Evolutionary conservation across 1,139 yeast genomes (phyloP).

Genomic region (Saccharomyces hybrid): DNA sequence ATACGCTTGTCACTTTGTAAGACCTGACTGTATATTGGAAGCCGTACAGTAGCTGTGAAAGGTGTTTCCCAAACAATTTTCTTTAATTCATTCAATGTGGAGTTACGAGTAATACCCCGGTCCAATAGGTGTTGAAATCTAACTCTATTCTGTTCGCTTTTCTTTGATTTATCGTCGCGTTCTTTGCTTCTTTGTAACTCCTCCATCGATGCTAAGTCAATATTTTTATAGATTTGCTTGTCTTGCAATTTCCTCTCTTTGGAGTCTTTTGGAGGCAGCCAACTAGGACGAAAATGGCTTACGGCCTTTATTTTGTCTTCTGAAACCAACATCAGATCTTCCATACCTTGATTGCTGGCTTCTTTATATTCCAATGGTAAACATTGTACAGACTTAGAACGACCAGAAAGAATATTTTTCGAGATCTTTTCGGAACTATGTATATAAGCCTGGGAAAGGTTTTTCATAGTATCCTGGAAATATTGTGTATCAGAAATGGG

Average conservation of each 20-base stretch:
- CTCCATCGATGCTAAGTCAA: conserved; percentile 32
- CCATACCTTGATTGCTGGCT: conserved; percentile 35
- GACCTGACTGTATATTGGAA: conserved; percentile 27
- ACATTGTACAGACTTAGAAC: conserved; percentile 30
- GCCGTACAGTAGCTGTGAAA: conserved; percentile 31
- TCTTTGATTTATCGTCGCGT: conserved; percentile 25
- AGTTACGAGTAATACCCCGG: conserved; percentile 28
- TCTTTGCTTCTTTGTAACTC: conserved; percentile 27
- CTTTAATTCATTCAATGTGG: conserved; percentile 33
- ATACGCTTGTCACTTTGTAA: conserved; percentile 22
- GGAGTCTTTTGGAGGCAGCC: conserved; percentile 42
- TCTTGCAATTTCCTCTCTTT: conserved; percentile 38
- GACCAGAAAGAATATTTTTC: conserved; percentile 30
- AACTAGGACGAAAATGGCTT: conserved; percentile 41
- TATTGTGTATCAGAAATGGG: conserved; percentile 27
- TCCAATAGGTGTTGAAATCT: conserved; percentile 24
- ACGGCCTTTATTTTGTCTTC: conserved; percentile 35
- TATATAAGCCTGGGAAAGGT: conserved; percentile 37
- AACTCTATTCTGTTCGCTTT: conserved; percentile 29
- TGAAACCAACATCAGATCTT: conserved; percentile 41
- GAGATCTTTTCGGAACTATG: conserved; percentile 32
- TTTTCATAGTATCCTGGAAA: conserved; percentile 34
- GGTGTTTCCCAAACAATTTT: conserved; percentile 36
- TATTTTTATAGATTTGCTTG: conserved; percentile 34
- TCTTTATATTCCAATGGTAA: conserved; percentile 32